Conservation (phyloP, 129 eudicot species). For the Calendula officinalis region DNA sequence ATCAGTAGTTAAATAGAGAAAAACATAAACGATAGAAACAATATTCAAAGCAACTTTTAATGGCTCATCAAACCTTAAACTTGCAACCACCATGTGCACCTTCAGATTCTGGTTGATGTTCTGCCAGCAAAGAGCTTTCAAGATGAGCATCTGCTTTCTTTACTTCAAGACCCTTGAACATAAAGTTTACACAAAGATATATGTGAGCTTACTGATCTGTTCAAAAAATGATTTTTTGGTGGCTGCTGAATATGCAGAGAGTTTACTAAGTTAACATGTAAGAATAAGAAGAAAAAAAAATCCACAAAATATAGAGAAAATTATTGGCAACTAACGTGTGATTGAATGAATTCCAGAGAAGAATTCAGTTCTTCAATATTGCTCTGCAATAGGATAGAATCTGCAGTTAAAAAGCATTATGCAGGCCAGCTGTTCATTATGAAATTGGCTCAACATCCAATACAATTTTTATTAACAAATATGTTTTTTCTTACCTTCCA, state of each 20-base stretch:
- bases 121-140: slow-evolving; percentile 25
- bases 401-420: slow-evolving; percentile 33
- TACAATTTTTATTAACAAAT: neutral
- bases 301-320: neutral
- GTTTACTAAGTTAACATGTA: neutral
- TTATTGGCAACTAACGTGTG: slow-evolving; percentile 39
- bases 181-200: slow-evolving; percentile 12
- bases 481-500: slow-evolving; percentile 47
- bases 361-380: slow-evolving; percentile 49
- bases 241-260: neutral
- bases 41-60: slow-evolving; percentile 1
- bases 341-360: slow-evolving; percentile 41
- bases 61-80: slow-evolving; percentile 54
- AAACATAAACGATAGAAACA: slow-evolving; percentile 2
- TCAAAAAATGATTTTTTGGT: slow-evolving; percentile 1
- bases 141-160: slow-evolving; percentile 30
- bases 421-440: slow-evolving; percentile 7
- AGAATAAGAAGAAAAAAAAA: slow-evolving; percentile 2
- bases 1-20: slow-evolving; percentile 8
- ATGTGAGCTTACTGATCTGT: slow-evolving; percentile 16
- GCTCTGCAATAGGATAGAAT: slow-evolving; percentile 43
- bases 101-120: slow-evolving; percentile 25
- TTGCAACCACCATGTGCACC: slow-evolving; percentile 33
- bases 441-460: slow-evolving; percentile 9
- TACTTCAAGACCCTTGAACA: slow-evolving; percentile 43